phyloP scores from a whole-genome alignment of 1,284 basidiomycete species.

The Tilletia walkeri region DNA sequence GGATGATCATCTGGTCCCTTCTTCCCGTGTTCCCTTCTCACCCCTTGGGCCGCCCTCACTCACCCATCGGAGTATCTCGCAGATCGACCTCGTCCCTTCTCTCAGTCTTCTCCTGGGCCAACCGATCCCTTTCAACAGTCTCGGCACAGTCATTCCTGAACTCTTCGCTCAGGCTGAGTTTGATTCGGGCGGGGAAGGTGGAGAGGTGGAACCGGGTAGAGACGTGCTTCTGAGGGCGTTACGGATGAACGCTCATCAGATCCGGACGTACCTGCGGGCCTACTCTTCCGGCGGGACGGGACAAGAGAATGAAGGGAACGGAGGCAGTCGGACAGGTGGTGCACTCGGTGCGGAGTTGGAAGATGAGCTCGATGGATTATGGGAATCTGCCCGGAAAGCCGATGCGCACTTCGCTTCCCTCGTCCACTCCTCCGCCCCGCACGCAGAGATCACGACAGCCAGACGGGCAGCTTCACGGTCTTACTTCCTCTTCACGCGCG shows the following conservation, averaged over 20 bases:
- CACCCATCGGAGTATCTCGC: constrained; percentile 71
- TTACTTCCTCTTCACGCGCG: constrained; percentile 63
- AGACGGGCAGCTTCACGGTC: background rate
- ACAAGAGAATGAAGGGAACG: background rate
- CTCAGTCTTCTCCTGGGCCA: constrained; percentile 86
- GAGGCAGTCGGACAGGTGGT: constrained; percentile 50
- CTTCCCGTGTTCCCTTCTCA: constrained; percentile 33
- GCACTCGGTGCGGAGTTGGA: constrained; percentile 65
- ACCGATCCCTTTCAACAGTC: constrained; percentile 91
- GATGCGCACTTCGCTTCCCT: constrained; percentile 35
- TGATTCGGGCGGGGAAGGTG: background rate
- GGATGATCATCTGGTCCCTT: constrained; percentile 17
- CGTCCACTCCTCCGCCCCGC: constrained; percentile 26
- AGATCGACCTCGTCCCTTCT: constrained; percentile 91
- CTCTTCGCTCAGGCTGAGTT: constrained; percentile 62
- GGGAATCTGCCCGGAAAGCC: constrained; percentile 33
- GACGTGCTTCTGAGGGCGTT: constrained; percentile 65
- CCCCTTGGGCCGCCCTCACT: constrained; percentile 40
- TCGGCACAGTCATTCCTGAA: constrained; percentile 87
- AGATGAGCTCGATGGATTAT: constrained; percentile 43
- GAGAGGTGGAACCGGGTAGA: constrained; percentile 27
- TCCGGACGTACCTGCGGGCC: constrained; percentile 72
- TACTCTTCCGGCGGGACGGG: constrained; percentile 59
- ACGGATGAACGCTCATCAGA: constrained; percentile 72
- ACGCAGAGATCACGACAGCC: background rate